phyloP scores from a whole-genome alignment of 495 filamentous ascomycete species.

The Neurospora sp. region DNA sequence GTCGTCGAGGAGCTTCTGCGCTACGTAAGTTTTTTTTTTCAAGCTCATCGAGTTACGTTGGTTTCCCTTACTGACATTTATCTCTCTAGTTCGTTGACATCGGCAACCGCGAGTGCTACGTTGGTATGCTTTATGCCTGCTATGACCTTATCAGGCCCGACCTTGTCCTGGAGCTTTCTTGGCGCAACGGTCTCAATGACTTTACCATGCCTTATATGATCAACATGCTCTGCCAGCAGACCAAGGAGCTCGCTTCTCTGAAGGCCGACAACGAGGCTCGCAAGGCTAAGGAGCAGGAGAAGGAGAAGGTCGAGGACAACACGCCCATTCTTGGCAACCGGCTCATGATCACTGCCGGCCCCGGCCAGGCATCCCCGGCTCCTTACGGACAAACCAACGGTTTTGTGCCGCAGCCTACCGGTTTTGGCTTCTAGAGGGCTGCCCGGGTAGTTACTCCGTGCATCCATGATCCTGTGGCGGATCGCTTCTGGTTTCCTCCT shows the following conservation, averaged over 20 bases:
- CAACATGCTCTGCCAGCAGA: constrained; percentile 88
- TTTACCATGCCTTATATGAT: constrained; percentile 99
- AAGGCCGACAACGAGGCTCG: constrained; percentile 97
- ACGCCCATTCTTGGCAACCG: constrained; percentile 85
- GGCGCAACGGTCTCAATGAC: constrained; percentile 90
- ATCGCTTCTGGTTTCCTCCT: constrained; percentile 13
- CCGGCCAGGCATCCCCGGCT: constrained; percentile 48
- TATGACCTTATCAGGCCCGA: constrained; percentile 94
- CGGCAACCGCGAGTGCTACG: constrained; percentile 97
- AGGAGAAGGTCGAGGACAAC: constrained; percentile 83
- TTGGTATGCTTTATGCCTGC: constrained; percentile 97
- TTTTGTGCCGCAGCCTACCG: constrained; percentile 70
- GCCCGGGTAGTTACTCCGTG: constrained; percentile 14
- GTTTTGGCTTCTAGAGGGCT: constrained; percentile 43
- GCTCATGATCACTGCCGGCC: constrained; percentile 97
- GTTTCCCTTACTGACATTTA: constrained; percentile 20
- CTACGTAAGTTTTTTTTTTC: constrained; percentile 62
- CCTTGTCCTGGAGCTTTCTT: constrained; percentile 89
- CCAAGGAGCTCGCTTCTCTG: constrained; percentile 68
- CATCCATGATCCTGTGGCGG: constrained; percentile 12
- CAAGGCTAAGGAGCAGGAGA: constrained; percentile 75
- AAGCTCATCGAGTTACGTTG: neutral
- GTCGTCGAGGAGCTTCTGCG: constrained; percentile 91
- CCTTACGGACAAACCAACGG: constrained; percentile 68
- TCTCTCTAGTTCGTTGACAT: constrained; percentile 86